A percentile compares a stretch with the other conserved stretches of the same genome.
Evolutionary conservation across 805 yeast genomes (phyloP).

Genomic region (Pichia insulana): DNA sequence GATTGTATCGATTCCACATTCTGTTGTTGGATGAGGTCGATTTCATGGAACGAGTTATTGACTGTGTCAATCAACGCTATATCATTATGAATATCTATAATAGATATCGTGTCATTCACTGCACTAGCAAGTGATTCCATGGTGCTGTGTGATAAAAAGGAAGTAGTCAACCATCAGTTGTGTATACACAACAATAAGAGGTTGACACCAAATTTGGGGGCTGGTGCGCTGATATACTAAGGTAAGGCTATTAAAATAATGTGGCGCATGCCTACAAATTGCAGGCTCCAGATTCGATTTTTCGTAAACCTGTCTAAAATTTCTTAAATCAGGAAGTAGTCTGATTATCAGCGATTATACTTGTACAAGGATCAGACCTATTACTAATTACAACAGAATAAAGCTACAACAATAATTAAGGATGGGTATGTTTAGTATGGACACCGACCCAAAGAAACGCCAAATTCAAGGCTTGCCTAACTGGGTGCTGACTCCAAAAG

Average conservation of each 20-base stretch:
- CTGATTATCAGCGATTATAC: too few species aligned
- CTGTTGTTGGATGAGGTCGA: conserved; percentile 1
- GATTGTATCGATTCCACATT: not conserved
- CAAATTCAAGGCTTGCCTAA: conserved; percentile 42
- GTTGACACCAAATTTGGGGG: too few species aligned
- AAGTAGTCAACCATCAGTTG: too few species aligned
- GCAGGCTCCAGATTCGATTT: too few species aligned
- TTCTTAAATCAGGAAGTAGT: conserved; percentile 1
- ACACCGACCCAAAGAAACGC: conserved; percentile 19
- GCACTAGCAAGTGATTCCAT: conserved; percentile 4
- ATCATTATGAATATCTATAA: conserved; percentile 3
- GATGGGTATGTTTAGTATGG: not conserved
- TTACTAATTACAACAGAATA: too few species aligned
- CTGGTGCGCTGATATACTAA: too few species aligned
- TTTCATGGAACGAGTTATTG: conserved; percentile 1
- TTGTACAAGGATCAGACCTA: too few species aligned
- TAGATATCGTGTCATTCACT: conserved; percentile 1
- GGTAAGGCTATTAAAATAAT: conserved; percentile 3
- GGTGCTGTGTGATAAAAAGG: too few species aligned
- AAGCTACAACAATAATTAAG: not conserved
- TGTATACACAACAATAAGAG: too few species aligned
- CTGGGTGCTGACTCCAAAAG: conserved; percentile 71
- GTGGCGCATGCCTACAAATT: too few species aligned
- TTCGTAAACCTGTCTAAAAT: too few species aligned
- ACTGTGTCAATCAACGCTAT: not conserved